phyloP scores from a whole-genome alignment of 2,329 filamentous ascomycete genomes.

The Rosellinia necatrix region DNA sequence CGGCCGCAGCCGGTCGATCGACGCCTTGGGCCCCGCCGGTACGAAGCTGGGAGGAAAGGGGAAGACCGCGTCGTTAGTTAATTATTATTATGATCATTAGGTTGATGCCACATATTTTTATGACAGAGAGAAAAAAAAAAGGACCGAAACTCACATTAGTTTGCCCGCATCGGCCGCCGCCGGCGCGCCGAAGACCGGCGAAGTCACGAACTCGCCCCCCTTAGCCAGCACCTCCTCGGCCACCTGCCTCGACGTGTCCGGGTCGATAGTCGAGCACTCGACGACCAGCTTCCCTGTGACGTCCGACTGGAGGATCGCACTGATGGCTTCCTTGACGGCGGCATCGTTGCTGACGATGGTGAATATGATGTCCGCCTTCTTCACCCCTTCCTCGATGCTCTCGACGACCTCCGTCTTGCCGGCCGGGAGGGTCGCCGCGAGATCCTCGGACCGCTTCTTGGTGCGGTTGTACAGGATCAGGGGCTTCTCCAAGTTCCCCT shows the following conservation, averaged over 20 bases:
- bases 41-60: slow-evolving; percentile 52
- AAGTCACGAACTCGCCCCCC: slow-evolving; percentile 76
- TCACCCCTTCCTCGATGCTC: slow-evolving; percentile 68
- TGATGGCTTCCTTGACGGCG: slow-evolving; percentile 68
- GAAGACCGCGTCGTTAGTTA: too few relatives aligned
- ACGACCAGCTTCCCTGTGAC: slow-evolving; percentile 77
- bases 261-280: slow-evolving; percentile 87
- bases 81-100: slow-evolving; percentile 4
- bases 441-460: slow-evolving; percentile 64
- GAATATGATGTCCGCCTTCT: slow-evolving; percentile 77
- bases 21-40: slow-evolving; percentile 61
- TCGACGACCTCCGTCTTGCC: slow-evolving; percentile 68
- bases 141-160: slow-evolving; percentile 50
- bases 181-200: slow-evolving; percentile 68
- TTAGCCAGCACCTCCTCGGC: slow-evolving; percentile 60
- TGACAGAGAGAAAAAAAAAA: not conserved
- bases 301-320: slow-evolving; percentile 58
- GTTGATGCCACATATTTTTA: not conserved
- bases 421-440: slow-evolving; percentile 62
- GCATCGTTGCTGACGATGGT: slow-evolving; percentile 79
- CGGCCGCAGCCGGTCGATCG: slow-evolving; percentile 65
- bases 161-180: slow-evolving; percentile 66
- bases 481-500: slow-evolving; percentile 72
- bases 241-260: slow-evolving; percentile 73
- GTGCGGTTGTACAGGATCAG: slow-evolving; percentile 84